A percentile compares a stretch with the other conserved stretches of the same genome.
Conservation (phyloP, 305 asterid species). For the Striga hermonthica region DNA sequence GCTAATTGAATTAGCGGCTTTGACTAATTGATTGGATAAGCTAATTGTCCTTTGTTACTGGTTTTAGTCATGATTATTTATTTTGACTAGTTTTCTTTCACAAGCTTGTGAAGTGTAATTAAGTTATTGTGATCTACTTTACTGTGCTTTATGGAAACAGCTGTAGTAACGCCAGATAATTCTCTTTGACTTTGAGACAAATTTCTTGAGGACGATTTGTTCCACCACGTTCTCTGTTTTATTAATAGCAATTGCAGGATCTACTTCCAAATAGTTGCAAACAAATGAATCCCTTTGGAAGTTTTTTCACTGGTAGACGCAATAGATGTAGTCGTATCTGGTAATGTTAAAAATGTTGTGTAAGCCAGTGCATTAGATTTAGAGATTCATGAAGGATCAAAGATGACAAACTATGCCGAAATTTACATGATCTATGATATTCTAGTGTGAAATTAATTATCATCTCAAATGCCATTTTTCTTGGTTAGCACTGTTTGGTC, state of each 20-base stretch:
- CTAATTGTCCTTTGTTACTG: too few species aligned
- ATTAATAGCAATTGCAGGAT: not conserved
- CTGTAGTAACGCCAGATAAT: not conserved
- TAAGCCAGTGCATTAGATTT: not conserved
- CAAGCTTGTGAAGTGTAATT: not conserved
- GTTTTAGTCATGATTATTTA: too few species aligned
- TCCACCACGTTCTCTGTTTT: not conserved
- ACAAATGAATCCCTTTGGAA: not conserved
- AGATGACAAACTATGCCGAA: slow-evolving; percentile 8
- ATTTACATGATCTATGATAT: not conserved
- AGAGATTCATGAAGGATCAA: not conserved
- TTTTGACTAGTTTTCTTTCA: not conserved
- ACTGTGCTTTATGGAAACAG: not conserved
- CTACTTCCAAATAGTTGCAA: not conserved
- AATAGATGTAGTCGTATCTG: too few species aligned
- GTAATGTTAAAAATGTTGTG: not conserved
- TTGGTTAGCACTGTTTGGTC: slow-evolving; percentile 1
- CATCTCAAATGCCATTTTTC: slow-evolving; percentile 5
- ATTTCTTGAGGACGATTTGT: not conserved
- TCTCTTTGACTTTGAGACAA: not conserved
- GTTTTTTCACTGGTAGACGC: too few species aligned
- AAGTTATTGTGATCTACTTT: not conserved
- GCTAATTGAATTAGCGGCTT: too few species aligned
- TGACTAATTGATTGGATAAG: too few species aligned
- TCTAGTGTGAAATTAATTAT: slow-evolving; percentile 6